Base-by-base conservation (phyloP, 2,329 filamentous ascomycete genomes). In the Stromatinia cepivora region DNA sequence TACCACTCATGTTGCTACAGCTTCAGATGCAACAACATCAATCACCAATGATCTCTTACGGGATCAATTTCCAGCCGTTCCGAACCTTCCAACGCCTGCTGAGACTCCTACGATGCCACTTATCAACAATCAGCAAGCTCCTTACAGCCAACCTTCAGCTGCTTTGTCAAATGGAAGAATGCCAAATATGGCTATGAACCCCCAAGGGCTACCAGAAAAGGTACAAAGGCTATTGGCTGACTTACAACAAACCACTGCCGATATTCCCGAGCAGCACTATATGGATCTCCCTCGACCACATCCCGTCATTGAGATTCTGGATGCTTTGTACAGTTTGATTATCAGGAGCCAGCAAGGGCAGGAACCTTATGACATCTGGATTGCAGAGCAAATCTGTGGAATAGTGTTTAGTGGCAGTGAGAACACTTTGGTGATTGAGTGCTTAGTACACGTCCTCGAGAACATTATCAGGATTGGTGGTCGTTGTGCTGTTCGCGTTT, bases 21-120 rank as follows among this genome's bases (percentile, higher is more conserved):
- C 84, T 1, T 89, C 87, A 1, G 88, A 90, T 75, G 83, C 86
- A 7, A 88, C 86, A 1, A 82, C 87, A 70, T 86, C 86, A 9
- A 81, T 90, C 69, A 85, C 87, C 28, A 89, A 89, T 70, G 88
- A 90, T 70, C 84, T 89, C 15, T 81, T 90, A 5, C 86, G 88
- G 73, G 88, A 90, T 50, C 84, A 87, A 70, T 90, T 86, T 76
- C 83, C 81, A 66, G 78, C 84, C 20, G 80, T 89, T n/a, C 83
- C 86, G 2, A 86, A 80, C 70, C 78, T 90, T 9, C 82, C 87
- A n/a, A 86, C 86, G 0, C 84, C 86, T 3, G 82, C 85, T 7
- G 88, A 90, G 76, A 85, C 87, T 1, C 84, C 86, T 0, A 83
- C 86, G 7, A 82, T 87, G 53, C 73, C 76, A 54, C 84, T 77